Percentiles rank a stretch among this genome's conserved stretches.
Conservation (phyloP, 1,284 basidiomycete genomes). For the Hemileia vastatrix region DNA sequence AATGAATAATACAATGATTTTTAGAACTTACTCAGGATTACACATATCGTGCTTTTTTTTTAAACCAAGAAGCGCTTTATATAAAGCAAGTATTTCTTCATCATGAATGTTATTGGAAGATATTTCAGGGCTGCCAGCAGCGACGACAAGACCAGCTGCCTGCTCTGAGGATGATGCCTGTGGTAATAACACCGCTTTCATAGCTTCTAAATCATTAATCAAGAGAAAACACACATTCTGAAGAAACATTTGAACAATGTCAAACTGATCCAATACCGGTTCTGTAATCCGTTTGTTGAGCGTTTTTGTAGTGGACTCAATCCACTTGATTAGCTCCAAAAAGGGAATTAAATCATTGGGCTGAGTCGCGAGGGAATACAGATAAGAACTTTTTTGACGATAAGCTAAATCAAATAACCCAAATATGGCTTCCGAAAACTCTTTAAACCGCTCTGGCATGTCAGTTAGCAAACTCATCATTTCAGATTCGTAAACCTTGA, state of each 20-base stretch:
- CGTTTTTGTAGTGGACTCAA: slow-evolving; percentile 72
- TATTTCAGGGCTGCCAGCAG: neutral
- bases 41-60: slow-evolving; percentile 24
- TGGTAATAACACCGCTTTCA: slow-evolving; percentile 14
- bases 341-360: slow-evolving; percentile 69
- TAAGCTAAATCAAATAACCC: slow-evolving; percentile 35
- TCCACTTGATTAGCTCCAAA: slow-evolving; percentile 71
- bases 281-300: slow-evolving; percentile 76
- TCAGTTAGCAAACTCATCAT: slow-evolving; percentile 60
- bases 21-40: slow-evolving; percentile 12
- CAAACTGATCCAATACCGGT: slow-evolving; percentile 55
- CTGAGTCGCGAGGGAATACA: slow-evolving; percentile 55
- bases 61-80: slow-evolving; percentile 11
- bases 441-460: slow-evolving; percentile 38
- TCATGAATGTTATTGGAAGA: slow-evolving; percentile 1
- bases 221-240: slow-evolving; percentile 7
- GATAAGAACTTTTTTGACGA: slow-evolving; percentile 54
- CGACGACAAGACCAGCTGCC: neutral
- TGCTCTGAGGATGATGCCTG: slow-evolving; percentile 30
- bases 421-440: slow-evolving; percentile 31
- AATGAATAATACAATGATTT: neutral
- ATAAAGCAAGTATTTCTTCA: slow-evolving; percentile 15
- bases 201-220: slow-evolving; percentile 16
- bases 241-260: slow-evolving; percentile 16
- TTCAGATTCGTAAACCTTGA: slow-evolving; percentile 36